Evolutionary conservation across 352 stramenopile species (phyloP).

Genomic region (Pythium myriotylum): DNA sequence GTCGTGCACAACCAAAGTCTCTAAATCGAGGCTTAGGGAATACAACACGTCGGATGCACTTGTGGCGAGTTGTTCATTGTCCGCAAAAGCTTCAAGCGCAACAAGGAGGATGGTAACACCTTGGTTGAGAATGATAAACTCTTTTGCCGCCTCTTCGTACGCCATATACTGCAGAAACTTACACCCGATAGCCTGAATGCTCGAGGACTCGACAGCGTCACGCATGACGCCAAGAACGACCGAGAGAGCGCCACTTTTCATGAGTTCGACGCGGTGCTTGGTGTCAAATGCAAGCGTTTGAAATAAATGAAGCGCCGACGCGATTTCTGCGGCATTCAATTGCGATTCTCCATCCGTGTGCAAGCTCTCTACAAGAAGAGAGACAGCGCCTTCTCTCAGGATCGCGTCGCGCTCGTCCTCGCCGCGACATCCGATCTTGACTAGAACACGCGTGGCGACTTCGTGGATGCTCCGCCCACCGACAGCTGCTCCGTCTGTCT

Average conservation of each 20-base stretch:
- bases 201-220: slow-evolving; percentile 26
- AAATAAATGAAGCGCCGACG: slow-evolving; percentile 47
- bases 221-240: slow-evolving; percentile 43
- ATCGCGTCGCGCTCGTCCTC: slow-evolving; percentile 53
- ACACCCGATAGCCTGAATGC: slow-evolving; percentile 52
- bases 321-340: slow-evolving; percentile 18
- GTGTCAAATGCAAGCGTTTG: slow-evolving; percentile 50
- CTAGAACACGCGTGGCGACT: slow-evolving; percentile 39
- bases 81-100: slow-evolving; percentile 37
- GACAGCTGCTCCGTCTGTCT: slow-evolving; percentile 3
- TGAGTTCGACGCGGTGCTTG: slow-evolving; percentile 37
- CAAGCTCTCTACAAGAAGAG: slow-evolving; percentile 39
- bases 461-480: slow-evolving; percentile 37
- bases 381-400: slow-evolving; percentile 38
- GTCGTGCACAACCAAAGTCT: slow-evolving; percentile 21
- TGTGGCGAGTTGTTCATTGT: slow-evolving; percentile 41
- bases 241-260: slow-evolving; percentile 32
- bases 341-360: slow-evolving; percentile 4
- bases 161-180: slow-evolving; percentile 74
- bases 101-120: slow-evolving; percentile 39
- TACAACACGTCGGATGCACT: slow-evolving; percentile 57
- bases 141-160: slow-evolving; percentile 59
- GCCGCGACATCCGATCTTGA: slow-evolving; percentile 48
- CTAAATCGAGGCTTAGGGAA: slow-evolving; percentile 54
- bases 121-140: slow-evolving; percentile 35